Conservation (phyloP, 2,329 filamentous ascomycete species). For the Paraconiothyrium sp. region DNA sequence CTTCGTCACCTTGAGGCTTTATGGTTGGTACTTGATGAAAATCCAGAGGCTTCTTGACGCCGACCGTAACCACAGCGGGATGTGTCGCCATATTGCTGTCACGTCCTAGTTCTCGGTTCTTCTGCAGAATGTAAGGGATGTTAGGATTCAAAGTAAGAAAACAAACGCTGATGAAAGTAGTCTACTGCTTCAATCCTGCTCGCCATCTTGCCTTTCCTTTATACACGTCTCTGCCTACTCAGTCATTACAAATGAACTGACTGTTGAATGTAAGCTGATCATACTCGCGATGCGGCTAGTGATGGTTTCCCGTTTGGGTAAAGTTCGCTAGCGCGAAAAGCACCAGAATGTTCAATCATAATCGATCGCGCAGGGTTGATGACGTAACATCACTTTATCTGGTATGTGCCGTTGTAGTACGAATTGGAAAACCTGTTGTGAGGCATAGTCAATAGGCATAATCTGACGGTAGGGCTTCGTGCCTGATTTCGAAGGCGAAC, state of each 20-base stretch:
- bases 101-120: neutral
- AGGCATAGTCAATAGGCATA: neutral
- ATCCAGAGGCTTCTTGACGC: slow-evolving; percentile 46
- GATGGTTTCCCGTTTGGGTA: slow-evolving; percentile 25
- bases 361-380: neutral
- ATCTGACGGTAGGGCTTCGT: neutral
- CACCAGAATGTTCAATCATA: neutral
- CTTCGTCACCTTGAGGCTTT: slow-evolving; percentile 54
- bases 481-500: neutral
- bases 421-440: neutral
- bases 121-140: neutral
- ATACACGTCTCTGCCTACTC: neutral
- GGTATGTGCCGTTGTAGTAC: neutral
- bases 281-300: slow-evolving; percentile 21
- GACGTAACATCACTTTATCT: neutral
- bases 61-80: slow-evolving; percentile 53
- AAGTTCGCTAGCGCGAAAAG: neutral
- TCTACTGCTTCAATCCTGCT: neutral
- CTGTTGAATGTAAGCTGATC: neutral
- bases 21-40: slow-evolving; percentile 49
- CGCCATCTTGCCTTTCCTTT: neutral
- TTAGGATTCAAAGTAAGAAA: no score
- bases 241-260: neutral
- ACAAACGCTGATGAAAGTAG: no score
- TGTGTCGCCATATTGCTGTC: slow-evolving; percentile 45